These are phyloP conservation scores for Ramularia endophylla DNA, from an alignment of 2,329 filamentous ascomycete species.

Conservation along the genomic window DNA sequence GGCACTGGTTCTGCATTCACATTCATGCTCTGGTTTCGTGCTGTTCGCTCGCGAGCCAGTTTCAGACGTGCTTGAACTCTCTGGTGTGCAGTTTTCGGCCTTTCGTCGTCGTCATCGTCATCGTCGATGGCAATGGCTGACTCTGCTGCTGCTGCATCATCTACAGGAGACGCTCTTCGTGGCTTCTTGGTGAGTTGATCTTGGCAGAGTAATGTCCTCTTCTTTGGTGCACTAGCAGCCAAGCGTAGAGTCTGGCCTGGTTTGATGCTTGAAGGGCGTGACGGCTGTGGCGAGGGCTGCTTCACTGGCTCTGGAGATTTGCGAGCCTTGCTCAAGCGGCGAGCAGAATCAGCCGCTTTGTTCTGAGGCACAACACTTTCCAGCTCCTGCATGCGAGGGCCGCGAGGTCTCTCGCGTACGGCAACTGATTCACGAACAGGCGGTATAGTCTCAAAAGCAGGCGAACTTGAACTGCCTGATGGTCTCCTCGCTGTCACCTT, in stretches of 20 bases:
- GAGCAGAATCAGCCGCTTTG: no score
- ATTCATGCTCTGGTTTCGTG: conserved; percentile 1
- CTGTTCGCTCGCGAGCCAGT: conserved; percentile 23
- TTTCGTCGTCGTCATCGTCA: conserved; percentile 10
- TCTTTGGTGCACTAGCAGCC: conserved; percentile 34
- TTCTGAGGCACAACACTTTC: not conserved
- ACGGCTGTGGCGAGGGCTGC: not conserved
- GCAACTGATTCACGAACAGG: no score
- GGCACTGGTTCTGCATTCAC: not conserved
- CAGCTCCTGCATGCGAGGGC: no score
- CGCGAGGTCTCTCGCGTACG: no score
- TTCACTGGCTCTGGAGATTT: not conserved
- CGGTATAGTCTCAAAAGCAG: conserved; percentile 20
- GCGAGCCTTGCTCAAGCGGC: no score
- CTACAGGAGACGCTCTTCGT: conserved; percentile 11
- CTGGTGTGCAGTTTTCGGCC: conserved; percentile 18
- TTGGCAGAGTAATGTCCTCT: conserved; percentile 38
- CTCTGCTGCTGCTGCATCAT: conserved; percentile 8
- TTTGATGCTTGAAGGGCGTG: conserved; percentile 9
- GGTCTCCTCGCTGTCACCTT: not conserved
- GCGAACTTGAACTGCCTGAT: not conserved
- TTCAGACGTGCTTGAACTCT: conserved; percentile 26
- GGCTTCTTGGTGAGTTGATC: conserved; percentile 23
- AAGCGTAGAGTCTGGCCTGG: conserved; percentile 32
- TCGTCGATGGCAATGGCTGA: conserved; percentile 20